Evolutionary conservation across 345 rosid genomes (phyloP), one percentile per base, ranked within the genome.

Genomic region (Syzygium grande): DNA sequence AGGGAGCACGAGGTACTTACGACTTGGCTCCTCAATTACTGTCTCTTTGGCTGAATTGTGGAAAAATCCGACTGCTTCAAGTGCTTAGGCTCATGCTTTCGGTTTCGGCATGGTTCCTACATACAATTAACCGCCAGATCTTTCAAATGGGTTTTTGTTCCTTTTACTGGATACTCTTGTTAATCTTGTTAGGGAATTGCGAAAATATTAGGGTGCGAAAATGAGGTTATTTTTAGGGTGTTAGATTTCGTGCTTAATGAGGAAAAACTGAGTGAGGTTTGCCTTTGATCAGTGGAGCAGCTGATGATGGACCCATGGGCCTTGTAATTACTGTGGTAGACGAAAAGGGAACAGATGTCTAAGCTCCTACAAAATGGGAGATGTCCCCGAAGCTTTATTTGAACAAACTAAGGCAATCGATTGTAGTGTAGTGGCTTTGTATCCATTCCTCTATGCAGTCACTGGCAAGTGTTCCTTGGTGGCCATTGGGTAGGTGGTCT

Each of bases 1-100:
- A 89, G 94, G 59, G 98, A 94, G 21, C 94, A 95, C 87, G 92
- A 96, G 98, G 99, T 95, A 86, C 49, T 59, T 84, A 7, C 27
- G 29, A 53, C 25, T 43, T 14, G 30, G 61, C 55, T 53, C 53
- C 17, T 54, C 49, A 52, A 78, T 49, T 78, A 22, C 34, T 11
- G 15, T 7, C 41, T 54, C 38, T 63, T 77, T 34, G 7, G 46
- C 58, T 52, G 49, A 38, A 25, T 84, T n/a, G 25, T 34, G 7
- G 25, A 38, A 19, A 65, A 5, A 21, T 73, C 80, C 46, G 5
- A 73, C 80, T 38, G 80, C 43, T 38, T 73, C 49, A 73, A 73
- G 80, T 73, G 49, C 80, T 73, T 73, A 41, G 80, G 80, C 80
- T 73, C 19, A 73, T 38, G 80, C 49, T 73, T 34, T 73, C 7